Evolutionary conservation across 2,329 filamentous ascomycete species (phyloP).

Genomic region (Onygenales sp.): DNA sequence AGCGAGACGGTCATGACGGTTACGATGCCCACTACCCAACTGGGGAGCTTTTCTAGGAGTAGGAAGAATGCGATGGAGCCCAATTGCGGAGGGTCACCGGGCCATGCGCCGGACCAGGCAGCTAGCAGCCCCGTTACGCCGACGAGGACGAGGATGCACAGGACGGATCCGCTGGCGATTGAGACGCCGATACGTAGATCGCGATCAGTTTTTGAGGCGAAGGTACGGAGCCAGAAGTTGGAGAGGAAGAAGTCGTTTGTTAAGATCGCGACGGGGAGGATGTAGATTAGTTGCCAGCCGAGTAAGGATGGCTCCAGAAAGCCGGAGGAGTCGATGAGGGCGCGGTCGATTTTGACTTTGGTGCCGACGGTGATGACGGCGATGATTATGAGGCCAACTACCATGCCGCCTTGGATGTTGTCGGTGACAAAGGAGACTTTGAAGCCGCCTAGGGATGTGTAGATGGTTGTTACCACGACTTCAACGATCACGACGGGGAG

Average conservation of each 20-base stretch:
- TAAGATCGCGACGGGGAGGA: slow-evolving; percentile 68
- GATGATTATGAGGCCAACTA: slow-evolving; percentile 63
- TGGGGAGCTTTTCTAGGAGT: slow-evolving; percentile 60
- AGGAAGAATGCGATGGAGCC: slow-evolving; percentile 67
- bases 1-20: slow-evolving; percentile 72
- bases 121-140: slow-evolving; percentile 66
- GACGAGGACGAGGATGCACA: slow-evolving; percentile 63
- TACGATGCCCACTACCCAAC: slow-evolving; percentile 73
- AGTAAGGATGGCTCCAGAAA: slow-evolving; percentile 60
- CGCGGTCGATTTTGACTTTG: slow-evolving; percentile 61
- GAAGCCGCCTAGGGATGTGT: slow-evolving; percentile 76
- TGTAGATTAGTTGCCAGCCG: slow-evolving; percentile 80
- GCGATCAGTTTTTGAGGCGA: slow-evolving; percentile 66
- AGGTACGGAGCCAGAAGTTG: slow-evolving; percentile 75
- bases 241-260: slow-evolving; percentile 85
- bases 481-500: slow-evolving; percentile 70
- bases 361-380: slow-evolving; percentile 69
- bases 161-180: slow-evolving; percentile 55
- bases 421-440: slow-evolving; percentile 77
- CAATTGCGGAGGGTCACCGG: slow-evolving; percentile 50
- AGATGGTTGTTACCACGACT: slow-evolving; percentile 68
- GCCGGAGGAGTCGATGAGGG: slow-evolving; percentile 58
- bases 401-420: slow-evolving; percentile 71
- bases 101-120: slow-evolving; percentile 65
- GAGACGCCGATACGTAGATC: slow-evolving; percentile 66